These are phyloP conservation scores for Volvox africanus DNA, from an alignment of 139 green algal genomes.

Conservation along the genomic window DNA sequence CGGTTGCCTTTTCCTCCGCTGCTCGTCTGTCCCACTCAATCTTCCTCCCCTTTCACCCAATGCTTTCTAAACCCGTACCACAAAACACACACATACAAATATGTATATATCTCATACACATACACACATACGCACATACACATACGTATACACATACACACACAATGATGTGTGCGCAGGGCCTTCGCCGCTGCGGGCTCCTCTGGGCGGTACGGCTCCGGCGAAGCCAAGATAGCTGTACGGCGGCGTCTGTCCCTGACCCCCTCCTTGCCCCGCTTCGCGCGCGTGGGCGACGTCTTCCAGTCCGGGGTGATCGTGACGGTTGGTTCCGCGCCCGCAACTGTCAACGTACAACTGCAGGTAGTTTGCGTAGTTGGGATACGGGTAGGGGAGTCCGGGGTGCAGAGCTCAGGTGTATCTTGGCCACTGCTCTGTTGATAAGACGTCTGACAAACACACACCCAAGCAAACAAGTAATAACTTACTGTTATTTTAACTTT, in stretches of 20 bases:
- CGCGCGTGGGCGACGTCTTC: conserved; percentile 72
- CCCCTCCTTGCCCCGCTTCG: conserved; percentile 69
- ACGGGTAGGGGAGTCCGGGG: no score
- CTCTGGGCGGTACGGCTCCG: conserved; percentile 58
- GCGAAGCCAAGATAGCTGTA: conserved; percentile 63
- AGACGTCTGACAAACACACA: not conserved
- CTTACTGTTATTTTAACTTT: no score
- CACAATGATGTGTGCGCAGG: not conserved
- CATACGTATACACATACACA: no score
- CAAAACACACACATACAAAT: no score
- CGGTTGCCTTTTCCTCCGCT: no score
- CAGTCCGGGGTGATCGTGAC: conserved; percentile 67
- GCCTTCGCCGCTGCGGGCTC: not conserved
- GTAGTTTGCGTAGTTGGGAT: not conserved
- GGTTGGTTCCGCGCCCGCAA: conserved; percentile 13
- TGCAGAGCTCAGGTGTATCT: no score
- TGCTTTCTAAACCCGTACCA: no score
- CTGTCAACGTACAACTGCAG: conserved; percentile 7
- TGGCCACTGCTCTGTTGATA: no score
- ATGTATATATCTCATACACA: no score
- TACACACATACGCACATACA: no score
- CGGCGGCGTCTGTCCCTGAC: conserved; percentile 69
- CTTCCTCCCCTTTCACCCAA: no score
- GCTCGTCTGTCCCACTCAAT: no score
- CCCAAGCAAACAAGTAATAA: not conserved